These are phyloP conservation scores for Cercospora zeae-maydis DNA, from an alignment of 2,329 filamentous ascomycete species.

Conservation along the genomic window DNA sequence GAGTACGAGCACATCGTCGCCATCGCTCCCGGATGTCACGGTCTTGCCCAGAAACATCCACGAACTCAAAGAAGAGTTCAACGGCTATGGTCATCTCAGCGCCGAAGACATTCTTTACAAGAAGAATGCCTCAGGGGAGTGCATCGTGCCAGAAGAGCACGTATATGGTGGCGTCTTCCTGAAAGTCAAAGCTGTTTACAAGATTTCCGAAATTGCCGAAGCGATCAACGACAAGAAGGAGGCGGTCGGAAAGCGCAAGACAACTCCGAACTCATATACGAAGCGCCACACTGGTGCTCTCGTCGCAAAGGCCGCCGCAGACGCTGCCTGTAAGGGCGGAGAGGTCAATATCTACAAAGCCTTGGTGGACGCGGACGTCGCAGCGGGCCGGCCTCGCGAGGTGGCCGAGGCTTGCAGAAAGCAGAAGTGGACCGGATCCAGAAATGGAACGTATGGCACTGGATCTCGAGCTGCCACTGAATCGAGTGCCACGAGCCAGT, in stretches of 20 bases:
- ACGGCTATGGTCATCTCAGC: not conserved
- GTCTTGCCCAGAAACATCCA: not conserved
- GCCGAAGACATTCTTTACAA: not conserved
- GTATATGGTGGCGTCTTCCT: not conserved
- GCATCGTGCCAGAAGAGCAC: not conserved
- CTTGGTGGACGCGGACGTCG: not conserved
- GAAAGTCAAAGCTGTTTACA: not conserved
- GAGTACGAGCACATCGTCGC: not conserved
- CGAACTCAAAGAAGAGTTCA: not conserved
- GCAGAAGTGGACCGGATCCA: not conserved
- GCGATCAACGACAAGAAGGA: not conserved
- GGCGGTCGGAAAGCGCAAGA: not conserved
- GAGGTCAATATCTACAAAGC: not conserved
- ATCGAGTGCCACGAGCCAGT: not conserved
- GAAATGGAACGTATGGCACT: not conserved
- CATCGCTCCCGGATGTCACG: not conserved
- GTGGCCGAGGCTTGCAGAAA: not conserved
- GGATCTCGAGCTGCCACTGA: too few relatives aligned
- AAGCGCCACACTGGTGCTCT: not conserved
- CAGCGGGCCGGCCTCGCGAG: not conserved
- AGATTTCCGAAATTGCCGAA: not conserved
- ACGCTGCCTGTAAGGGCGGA: not conserved
- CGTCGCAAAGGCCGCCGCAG: not conserved
- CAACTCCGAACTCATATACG: not conserved
- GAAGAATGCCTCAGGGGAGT: not conserved